Percentiles rank a stretch among this genome's conserved stretches.
phyloP scores from a whole-genome alignment of 2,329 filamentous ascomycete genomes.

The Chaetothyriales sp. region DNA sequence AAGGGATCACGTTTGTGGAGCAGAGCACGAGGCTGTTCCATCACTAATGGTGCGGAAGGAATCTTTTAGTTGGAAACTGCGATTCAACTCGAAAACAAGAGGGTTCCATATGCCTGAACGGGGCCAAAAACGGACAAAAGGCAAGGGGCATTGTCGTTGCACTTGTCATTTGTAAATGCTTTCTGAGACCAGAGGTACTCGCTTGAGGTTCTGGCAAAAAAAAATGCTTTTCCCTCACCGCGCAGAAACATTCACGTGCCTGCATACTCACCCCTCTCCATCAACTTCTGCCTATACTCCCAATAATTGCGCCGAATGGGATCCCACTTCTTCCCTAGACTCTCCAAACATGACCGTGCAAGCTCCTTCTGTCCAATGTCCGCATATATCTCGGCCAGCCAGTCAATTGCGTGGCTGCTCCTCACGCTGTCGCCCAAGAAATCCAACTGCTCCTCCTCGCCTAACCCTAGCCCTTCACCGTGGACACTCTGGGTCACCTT shows the following conservation, averaged over 20 bases:
- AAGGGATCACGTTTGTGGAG: slow-evolving; percentile 88
- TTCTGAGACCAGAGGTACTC: no score
- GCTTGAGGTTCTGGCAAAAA: no score
- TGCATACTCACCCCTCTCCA: not conserved
- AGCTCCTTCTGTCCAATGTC: slow-evolving; percentile 33
- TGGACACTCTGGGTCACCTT: slow-evolving; percentile 25
- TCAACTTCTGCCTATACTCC: slow-evolving; percentile 44
- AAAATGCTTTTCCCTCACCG: no score
- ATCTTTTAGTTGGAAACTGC: not conserved
- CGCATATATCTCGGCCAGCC: slow-evolving; percentile 34
- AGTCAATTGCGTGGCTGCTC: slow-evolving; percentile 46
- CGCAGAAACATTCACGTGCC: not conserved
- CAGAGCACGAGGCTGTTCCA: slow-evolving; percentile 91
- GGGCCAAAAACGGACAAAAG: no score
- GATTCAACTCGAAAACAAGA: no score
- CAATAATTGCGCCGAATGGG: slow-evolving; percentile 85
- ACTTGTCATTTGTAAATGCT: no score
- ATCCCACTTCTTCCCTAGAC: slow-evolving; percentile 78
- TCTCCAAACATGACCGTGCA: slow-evolving; percentile 55
- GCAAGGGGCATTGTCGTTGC: no score
- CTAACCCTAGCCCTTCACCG: slow-evolving; percentile 25
- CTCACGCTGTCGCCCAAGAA: slow-evolving; percentile 32
- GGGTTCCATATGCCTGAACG: no score
- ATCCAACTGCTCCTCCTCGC: slow-evolving; percentile 5
- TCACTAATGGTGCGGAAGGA: slow-evolving; percentile 41